These are phyloP conservation scores for Tolypocladium endophyticum DNA, from an alignment of 2,329 filamentous ascomycete species.

Conservation along the genomic window DNA sequence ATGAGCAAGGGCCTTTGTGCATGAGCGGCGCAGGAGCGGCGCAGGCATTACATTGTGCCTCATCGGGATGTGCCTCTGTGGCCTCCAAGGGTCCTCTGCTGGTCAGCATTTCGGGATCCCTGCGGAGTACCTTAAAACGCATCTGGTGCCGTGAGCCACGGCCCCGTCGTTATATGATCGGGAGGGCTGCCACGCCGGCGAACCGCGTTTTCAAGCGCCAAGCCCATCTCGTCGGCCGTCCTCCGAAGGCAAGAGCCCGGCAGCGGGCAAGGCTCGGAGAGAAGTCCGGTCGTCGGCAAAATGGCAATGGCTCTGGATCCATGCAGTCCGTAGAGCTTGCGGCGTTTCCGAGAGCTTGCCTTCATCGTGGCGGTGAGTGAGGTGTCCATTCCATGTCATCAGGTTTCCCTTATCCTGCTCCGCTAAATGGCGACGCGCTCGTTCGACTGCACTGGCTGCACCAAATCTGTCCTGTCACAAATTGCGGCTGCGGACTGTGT, in stretches of 20 bases:
- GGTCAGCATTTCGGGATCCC: background rate
- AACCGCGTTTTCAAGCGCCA: background rate
- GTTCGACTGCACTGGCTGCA: background rate
- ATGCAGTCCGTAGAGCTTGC: too few relatives aligned
- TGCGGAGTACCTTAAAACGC: background rate
- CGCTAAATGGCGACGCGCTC: background rate
- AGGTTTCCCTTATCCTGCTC: background rate
- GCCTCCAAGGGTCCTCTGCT: background rate
- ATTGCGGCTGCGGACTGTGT: background rate
- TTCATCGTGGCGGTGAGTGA: background rate
- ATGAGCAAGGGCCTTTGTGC: background rate
- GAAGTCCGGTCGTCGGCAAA: background rate
- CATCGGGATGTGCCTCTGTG: background rate
- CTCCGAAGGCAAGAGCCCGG: background rate
- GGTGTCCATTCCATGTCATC: background rate
- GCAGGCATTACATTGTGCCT: background rate
- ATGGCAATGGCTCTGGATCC: background rate
- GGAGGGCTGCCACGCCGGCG: background rate
- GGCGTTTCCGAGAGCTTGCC: background rate
- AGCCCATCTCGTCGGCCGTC: background rate
- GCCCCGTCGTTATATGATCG: background rate
- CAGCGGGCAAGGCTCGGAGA: background rate
- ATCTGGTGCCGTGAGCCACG: background rate
- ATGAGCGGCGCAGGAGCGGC: background rate
- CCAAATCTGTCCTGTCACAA: background rate